These are phyloP conservation scores for Beauveria sp. DNA, from an alignment of 2,329 filamentous ascomycete genomes.

Conservation along the genomic window DNA sequence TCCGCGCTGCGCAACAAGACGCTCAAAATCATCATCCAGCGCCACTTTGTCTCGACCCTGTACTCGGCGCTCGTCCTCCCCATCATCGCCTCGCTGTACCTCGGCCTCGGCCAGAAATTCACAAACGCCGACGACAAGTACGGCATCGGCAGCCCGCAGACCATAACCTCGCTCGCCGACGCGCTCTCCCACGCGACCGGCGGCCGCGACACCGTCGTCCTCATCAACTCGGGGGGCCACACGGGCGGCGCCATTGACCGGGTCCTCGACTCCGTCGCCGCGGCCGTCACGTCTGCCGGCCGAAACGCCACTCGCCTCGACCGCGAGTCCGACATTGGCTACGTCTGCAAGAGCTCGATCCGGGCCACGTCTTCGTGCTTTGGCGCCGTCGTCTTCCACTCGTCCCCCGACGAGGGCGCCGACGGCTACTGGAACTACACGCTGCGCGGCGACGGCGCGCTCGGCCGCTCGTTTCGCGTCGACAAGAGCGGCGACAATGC, in stretches of 20 bases:
- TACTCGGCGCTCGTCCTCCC: constrained; percentile 51
- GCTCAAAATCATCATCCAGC: constrained; percentile 45
- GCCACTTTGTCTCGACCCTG: constrained; percentile 43
- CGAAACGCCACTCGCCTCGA: constrained; percentile 18
- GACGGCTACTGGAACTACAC: constrained; percentile 62
- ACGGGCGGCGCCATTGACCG: constrained; percentile 59
- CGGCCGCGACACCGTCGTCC: constrained; percentile 56
- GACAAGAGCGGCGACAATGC: constrained; percentile 50
- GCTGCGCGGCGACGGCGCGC: constrained; percentile 53
- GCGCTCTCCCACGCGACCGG: constrained; percentile 51
- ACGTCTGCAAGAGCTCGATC: constrained; percentile 50
- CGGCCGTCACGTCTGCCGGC: constrained; percentile 18
- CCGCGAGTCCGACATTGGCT: constrained; percentile 23
- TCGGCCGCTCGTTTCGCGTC: constrained; percentile 49
- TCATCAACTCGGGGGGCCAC: constrained; percentile 68
- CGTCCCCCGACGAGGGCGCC: constrained; percentile 55
- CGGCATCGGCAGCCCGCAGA: constrained; percentile 56
- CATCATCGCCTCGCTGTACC: constrained; percentile 46
- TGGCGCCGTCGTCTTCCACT: constrained; percentile 63
- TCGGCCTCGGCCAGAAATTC: constrained; percentile 65
- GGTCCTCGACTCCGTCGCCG: constrained; percentile 47
- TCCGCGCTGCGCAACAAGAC: constrained; percentile 51
- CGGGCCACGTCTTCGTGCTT: constrained; percentile 64
- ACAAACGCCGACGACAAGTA: constrained; percentile 67
- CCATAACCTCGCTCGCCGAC: constrained; percentile 56